A percentile compares a stretch with the other conserved stretches of the same genome.
phyloP scores from a whole-genome alignment of 805 yeast genomes.

The Yamadazyma akitaensis region DNA sequence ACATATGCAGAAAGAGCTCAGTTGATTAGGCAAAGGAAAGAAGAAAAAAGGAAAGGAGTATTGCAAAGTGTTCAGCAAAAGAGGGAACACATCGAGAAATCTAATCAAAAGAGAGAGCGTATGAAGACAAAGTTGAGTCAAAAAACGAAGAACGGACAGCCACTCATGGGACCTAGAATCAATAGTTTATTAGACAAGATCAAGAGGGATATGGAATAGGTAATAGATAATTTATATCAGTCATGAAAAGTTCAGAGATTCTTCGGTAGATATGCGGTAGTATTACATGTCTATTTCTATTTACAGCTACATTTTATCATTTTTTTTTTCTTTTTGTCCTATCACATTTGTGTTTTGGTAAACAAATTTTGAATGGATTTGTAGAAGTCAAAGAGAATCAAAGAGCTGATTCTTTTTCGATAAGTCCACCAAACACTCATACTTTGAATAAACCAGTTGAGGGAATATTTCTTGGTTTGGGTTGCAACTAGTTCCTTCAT shows the following conservation, averaged over 20 bases:
- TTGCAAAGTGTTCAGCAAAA: constrained; percentile 40
- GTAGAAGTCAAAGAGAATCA: constrained; percentile 30
- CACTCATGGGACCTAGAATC: constrained; percentile 86
- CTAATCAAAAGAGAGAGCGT: constrained; percentile 40
- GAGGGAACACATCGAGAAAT: constrained; percentile 29
- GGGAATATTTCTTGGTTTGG: constrained; percentile 18
- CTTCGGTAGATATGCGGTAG: neutral
- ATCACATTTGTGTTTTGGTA: too few species aligned
- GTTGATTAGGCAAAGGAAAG: constrained; percentile 46
- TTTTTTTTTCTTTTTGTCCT: neutral
- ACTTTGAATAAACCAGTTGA: constrained; percentile 14
- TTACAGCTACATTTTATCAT: neutral
- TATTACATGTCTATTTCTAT: neutral
- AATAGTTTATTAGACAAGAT: constrained; percentile 75
- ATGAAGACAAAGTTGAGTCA: constrained; percentile 39
- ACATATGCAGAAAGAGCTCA: constrained; percentile 44
- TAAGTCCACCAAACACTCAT: constrained; percentile 31
- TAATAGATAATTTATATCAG: too few species aligned
- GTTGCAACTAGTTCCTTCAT: constrained; percentile 39
- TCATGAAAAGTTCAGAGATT: neutral
- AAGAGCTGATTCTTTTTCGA: constrained; percentile 28
- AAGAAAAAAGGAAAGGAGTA: constrained; percentile 35
- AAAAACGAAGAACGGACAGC: constrained; percentile 78
- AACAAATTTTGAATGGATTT: neutral
- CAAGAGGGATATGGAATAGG: constrained; percentile 23